A percentile compares a stretch with the other conserved stretches of the same genome.
Conservation (phyloP, 495 filamentous ascomycete species). For the Usnea hakonensis region DNA sequence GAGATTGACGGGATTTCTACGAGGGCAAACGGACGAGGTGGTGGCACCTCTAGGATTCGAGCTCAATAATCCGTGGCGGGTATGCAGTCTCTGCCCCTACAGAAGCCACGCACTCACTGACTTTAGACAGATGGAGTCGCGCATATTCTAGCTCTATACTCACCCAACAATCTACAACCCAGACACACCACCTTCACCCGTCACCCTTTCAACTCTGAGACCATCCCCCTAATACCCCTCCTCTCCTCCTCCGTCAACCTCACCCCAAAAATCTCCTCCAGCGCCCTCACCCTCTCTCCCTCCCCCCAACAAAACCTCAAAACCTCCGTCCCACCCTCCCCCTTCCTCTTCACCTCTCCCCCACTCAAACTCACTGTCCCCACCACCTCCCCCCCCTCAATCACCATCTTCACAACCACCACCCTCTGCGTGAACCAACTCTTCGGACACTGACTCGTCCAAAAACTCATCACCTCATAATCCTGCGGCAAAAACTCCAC, state of each 20-base stretch:
- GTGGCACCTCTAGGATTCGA: conserved; percentile 83
- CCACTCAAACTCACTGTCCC: conserved; percentile 55
- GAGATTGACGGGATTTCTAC: conserved; percentile 72
- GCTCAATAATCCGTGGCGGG: conserved; percentile 91
- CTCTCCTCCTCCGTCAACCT: conserved; percentile 41
- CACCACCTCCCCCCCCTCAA: conserved; percentile 39
- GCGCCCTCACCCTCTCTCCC: conserved; percentile 40
- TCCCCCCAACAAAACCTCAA: conserved; percentile 43
- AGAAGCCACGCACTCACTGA: neutral
- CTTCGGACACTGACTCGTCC: conserved; percentile 37
- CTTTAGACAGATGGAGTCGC: conserved; percentile 9
- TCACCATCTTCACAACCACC: conserved; percentile 50
- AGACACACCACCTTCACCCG: neutral
- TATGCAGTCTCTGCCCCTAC: conserved; percentile 30
- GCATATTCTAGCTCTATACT: conserved; percentile 1
- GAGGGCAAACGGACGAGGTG: conserved; percentile 79
- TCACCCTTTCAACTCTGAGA: conserved; percentile 32
- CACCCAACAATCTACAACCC: neutral
- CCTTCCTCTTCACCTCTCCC: conserved; percentile 49
- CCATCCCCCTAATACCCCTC: conserved; percentile 36
- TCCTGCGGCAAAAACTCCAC: conserved; percentile 55
- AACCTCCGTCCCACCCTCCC: conserved; percentile 48
- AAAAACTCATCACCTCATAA: conserved; percentile 59
- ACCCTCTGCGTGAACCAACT: conserved; percentile 44
- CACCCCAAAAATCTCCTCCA: conserved; percentile 46